Percentiles rank a stretch among this genome's conserved stretches.
These are phyloP conservation scores for Coniochaeta ligniaria DNA, from an alignment of 2,329 filamentous ascomycete species.

Conservation along the genomic window DNA sequence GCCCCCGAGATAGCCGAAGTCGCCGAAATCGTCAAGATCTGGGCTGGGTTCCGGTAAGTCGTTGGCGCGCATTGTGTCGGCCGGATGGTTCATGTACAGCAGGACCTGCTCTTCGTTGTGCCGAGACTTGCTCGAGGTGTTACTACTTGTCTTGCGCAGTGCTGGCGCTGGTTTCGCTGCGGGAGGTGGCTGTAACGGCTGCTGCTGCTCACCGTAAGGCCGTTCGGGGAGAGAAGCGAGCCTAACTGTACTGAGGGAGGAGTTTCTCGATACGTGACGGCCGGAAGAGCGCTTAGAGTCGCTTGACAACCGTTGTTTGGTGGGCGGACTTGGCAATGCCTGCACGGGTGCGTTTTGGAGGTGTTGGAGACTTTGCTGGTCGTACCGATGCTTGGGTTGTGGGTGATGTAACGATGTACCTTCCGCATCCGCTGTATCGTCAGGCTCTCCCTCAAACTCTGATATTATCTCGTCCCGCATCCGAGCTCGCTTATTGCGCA, in stretches of 20 bases:
- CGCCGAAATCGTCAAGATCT: slow-evolving; percentile 18
- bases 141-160: background rate
- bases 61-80: slow-evolving; percentile 4
- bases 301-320: background rate
- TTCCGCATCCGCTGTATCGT: background rate
- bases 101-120: background rate
- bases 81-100: slow-evolving; percentile 8
- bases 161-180: background rate
- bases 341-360: background rate
- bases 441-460: slow-evolving; percentile 30
- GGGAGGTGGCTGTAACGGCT: background rate
- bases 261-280: background rate
- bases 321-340: background rate
- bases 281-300: background rate
- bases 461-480: slow-evolving; percentile 42
- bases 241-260: background rate
- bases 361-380: background rate
- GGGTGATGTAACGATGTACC: background rate
- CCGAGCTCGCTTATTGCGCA: slow-evolving; percentile 48
- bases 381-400: background rate
- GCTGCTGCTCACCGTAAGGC: background rate
- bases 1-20: slow-evolving; percentile 11
- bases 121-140: background rate
- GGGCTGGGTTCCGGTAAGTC: slow-evolving; percentile 16
- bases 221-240: background rate